Evolutionary conservation across 2,329 filamentous ascomycete genomes (phyloP).

Genomic region (Talaromyces sp.): DNA sequence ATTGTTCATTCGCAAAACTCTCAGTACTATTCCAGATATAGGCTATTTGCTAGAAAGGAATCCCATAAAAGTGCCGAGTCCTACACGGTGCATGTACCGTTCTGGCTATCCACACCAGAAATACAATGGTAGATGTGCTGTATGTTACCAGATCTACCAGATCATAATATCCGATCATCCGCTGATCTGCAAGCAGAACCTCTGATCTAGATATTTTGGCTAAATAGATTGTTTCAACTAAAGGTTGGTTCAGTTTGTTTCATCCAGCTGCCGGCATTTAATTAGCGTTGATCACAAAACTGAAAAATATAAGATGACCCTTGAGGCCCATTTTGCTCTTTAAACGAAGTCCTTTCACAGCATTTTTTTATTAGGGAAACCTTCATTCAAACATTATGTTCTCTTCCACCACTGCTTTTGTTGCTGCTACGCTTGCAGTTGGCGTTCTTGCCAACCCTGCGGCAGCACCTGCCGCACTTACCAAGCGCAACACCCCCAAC

Average conservation of each 20-base stretch:
- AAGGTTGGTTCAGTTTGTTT: neutral
- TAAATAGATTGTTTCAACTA: neutral
- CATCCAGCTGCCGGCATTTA: neutral
- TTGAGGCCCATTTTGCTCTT: neutral
- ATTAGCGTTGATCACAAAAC: neutral
- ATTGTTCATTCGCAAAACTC: neutral
- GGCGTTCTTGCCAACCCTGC: neutral
- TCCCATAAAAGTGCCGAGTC: neutral
- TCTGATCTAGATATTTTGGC: neutral
- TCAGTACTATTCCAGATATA: neutral
- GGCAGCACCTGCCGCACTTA: neutral
- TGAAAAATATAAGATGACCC: neutral
- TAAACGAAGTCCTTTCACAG: neutral
- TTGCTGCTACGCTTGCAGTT: neutral
- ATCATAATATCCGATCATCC: neutral
- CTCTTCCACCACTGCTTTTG: neutral
- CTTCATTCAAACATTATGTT: slow-evolving; percentile 1
- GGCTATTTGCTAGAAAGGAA: neutral
- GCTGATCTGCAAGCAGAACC: too few species aligned
- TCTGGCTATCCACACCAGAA: neutral
- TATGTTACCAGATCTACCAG: neutral
- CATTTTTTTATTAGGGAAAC: neutral
- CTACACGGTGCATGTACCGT: neutral
- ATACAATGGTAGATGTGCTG: neutral
- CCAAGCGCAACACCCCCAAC: neutral